Evolutionary conservation across 83 land plant species (phyloP).

Genomic region (Picea abies): DNA sequence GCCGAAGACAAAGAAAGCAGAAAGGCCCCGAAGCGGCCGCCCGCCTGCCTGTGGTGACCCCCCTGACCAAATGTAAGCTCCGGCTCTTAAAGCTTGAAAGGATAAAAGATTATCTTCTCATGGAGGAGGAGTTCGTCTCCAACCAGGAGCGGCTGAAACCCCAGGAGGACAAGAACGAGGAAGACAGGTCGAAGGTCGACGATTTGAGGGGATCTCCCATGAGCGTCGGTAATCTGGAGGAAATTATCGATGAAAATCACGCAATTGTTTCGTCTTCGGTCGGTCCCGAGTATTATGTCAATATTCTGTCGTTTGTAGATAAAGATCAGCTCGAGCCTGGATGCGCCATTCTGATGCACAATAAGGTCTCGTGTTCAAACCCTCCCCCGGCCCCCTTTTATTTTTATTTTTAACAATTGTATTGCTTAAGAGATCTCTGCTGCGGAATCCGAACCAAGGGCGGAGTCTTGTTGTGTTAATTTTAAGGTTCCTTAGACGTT

Average conservation of each 20-base stretch:
- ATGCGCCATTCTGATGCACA: conserved; percentile 61
- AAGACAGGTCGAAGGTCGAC: conserved; percentile 56
- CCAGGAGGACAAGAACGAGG: conserved; percentile 66
- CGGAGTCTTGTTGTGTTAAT: too few relatives aligned
- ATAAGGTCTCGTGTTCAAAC: conserved; percentile 30
- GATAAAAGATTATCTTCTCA: conserved; percentile 54
- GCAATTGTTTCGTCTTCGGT: conserved; percentile 62
- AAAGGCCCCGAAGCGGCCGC: conserved; percentile 63
- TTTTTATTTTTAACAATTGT: too few relatives aligned
- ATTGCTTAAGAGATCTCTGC: too few relatives aligned
- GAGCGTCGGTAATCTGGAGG: conserved; percentile 58
- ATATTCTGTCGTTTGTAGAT: conserved; percentile 51
- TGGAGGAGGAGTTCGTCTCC: conserved; percentile 60
- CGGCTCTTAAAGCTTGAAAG: conserved; percentile 52
- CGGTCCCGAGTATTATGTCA: conserved; percentile 61
- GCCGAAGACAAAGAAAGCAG: conserved; percentile 57
- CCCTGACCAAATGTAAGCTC: conserved; percentile 56
- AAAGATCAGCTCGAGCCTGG: conserved; percentile 67
- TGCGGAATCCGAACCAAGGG: too few relatives aligned
- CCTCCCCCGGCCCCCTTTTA: too few relatives aligned
- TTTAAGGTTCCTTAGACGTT: too few relatives aligned
- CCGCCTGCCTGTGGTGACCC: conserved; percentile 49
- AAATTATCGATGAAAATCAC: conserved; percentile 63
- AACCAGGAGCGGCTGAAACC: conserved; percentile 65
- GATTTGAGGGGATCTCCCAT: conserved; percentile 60